Conservation (phyloP, 768 basidiomycete genomes). For the Boletus huronensis region DNA sequence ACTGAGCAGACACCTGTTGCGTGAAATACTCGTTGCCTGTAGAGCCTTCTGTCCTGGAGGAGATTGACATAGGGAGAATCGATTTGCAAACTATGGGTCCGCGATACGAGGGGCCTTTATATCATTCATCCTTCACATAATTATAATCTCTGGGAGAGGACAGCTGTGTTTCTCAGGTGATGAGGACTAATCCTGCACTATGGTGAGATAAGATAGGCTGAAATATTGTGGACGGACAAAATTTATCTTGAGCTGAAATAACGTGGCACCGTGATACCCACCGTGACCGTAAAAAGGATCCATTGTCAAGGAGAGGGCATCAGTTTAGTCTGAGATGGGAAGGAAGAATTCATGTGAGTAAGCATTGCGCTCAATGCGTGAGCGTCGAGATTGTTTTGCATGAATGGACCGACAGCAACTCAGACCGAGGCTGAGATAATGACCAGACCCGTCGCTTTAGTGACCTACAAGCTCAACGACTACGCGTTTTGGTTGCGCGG, state of each 20-base stretch:
- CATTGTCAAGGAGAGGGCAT: too few species aligned
- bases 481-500: background rate
- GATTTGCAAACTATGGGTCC: background rate
- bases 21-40: constrained; percentile 21
- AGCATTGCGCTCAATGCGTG: too few species aligned
- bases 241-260: background rate
- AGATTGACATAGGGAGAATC: constrained; percentile 14
- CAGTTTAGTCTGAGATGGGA: too few species aligned
- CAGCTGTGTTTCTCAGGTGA: too few species aligned
- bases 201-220: background rate
- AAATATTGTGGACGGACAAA: background rate
- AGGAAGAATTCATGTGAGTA: too few species aligned
- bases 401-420: background rate
- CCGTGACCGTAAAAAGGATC: too few species aligned
- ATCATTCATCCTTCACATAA: background rate
- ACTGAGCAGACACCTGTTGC: constrained; percentile 15
- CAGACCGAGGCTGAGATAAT: background rate
- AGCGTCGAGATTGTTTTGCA: background rate
- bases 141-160: background rate
- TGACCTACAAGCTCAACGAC: background rate
- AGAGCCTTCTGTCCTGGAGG: constrained; percentile 19
- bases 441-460: background rate
- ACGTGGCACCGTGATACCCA: background rate
- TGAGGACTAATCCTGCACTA: too few species aligned
- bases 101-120: background rate